A percentile compares a stretch with the other conserved stretches of the same genome.
These are phyloP conservation scores for Trichoderma breve DNA, from an alignment of 2,329 filamentous ascomycete species.

Conservation along the genomic window DNA sequence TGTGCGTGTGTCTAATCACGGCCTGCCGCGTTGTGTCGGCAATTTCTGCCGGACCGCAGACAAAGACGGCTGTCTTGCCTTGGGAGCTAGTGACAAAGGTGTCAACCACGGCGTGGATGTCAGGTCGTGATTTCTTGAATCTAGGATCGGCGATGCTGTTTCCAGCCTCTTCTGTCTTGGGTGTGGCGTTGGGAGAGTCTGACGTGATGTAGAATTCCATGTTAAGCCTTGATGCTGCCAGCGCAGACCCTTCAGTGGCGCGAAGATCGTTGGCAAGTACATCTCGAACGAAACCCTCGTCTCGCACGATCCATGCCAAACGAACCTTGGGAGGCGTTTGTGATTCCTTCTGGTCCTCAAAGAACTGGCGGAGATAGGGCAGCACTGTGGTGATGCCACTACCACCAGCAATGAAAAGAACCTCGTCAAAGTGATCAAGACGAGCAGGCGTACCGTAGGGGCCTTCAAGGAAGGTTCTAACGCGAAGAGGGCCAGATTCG, in stretches of 20 bases:
- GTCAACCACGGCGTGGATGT: slow-evolving; percentile 31
- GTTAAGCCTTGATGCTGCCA: slow-evolving; percentile 22
- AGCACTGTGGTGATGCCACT: slow-evolving; percentile 38
- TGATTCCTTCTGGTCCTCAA: slow-evolving; percentile 20
- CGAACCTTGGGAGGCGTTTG: slow-evolving; percentile 25
- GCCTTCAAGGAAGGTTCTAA: slow-evolving; percentile 36
- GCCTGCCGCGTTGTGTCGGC: slow-evolving; percentile 36
- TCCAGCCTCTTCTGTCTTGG: slow-evolving; percentile 14
- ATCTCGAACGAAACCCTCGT: slow-evolving; percentile 31
- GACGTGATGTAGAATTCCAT: slow-evolving; percentile 34
- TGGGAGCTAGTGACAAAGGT: slow-evolving; percentile 25
- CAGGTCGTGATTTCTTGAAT: slow-evolving; percentile 27
- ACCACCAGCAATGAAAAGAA: slow-evolving; percentile 39
- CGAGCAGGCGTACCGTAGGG: slow-evolving; percentile 36
- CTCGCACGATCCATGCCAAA: slow-evolving; percentile 35
- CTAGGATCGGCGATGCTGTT: not conserved
- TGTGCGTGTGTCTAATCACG: slow-evolving; percentile 23
- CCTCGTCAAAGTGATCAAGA: slow-evolving; percentile 32
- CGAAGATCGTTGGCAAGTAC: slow-evolving; percentile 30
- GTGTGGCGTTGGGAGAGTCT: not conserved
- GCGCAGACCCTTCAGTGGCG: slow-evolving; percentile 24
- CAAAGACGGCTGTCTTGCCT: slow-evolving; percentile 33
- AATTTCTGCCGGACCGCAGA: slow-evolving; percentile 39
- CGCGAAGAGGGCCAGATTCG: slow-evolving; percentile 20
- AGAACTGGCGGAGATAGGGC: slow-evolving; percentile 31